Base-by-base conservation (phyloP, 2,329 filamentous ascomycete genomes). In the Cercospora berteroae region DNA sequence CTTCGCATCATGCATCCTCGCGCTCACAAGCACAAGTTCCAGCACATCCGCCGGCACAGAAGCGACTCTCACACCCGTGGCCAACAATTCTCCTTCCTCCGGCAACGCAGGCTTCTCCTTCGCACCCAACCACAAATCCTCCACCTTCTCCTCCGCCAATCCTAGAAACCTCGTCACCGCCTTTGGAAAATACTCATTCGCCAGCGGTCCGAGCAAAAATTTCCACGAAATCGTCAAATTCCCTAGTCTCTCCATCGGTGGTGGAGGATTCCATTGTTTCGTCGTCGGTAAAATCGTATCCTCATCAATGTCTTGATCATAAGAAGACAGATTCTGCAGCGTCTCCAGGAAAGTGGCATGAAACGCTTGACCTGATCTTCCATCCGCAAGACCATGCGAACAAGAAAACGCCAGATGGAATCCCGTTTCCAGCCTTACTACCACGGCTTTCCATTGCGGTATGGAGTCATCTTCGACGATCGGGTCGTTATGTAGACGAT, bases 301-400 rank as follows among this genome's bases (percentile, higher is more conserved):
- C 29, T 68, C 55, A 58, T 63, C 61, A 4, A 63, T 0, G 9
- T 25, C n/a, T 33, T 58, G 8, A 5, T 60, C 55, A 4, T 16
- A 33, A 4, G 42, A 31, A 4, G 39, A 8, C 10, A 23, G 9
- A 5, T 67, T 10, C 7, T 61, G 36, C n/a, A 74, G 61, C 2
- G 72, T 76, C 4, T 75, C 23, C 10, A 82, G 71, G 57, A 84
- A 80, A 0, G 79, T 77, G 3, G 71, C 74, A 64, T 84, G 82
- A 65, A 85, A 83, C 4, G 78, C 71, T 0, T 78, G 61, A 5
- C 81, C 82, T 0, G 79, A 79, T 42, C 76, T 77, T 0, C 82
- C 83, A 68, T 85, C 83, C 7, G 79, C 80, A 3, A 82, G 74
- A 1, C 76, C 73, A 72, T 85, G 83, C 0, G 81, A 83, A 70